Base-by-base conservation (phyloP, 202 grass and related monocot genomes). In the Eragrostis tef region DNA sequence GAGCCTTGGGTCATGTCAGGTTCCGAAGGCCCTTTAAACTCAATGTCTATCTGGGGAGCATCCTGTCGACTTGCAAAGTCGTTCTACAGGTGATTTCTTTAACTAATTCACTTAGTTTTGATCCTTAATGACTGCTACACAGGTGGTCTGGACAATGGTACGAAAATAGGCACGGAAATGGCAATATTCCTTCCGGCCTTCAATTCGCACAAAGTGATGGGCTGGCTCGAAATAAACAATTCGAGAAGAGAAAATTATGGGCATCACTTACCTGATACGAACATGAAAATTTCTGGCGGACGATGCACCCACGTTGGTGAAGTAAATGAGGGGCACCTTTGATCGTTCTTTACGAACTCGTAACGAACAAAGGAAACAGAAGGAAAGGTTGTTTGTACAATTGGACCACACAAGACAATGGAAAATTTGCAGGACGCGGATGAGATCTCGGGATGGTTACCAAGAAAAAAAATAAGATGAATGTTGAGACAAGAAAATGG, bases 271-370 rank as follows among this genome's bases (percentile, higher is more conserved):
- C 44, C 27, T 67, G 72, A 86, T 73, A 42, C 16, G 25, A 16
- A 60, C 54, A 85, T 64, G 0, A 79, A 68, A 60, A 50, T 74
- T 88, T 41, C 43, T 19, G 43, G 34, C 11, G 73, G 47, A 74
- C 58, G 86, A 88, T 83, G 75, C 75, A 68, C 68, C 74, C 75
- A 88, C 50, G 51, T 68, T 74, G 81, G 50, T 53, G 69, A 80
- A 79, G 74, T 67, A 79, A 75, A 88, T 75, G 70, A 63, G 59
- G 12, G 21, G 78, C 41, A 73, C 78, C 57, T 73, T 45, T 52
- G 48, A 34, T 85, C 42, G 50, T 46, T 44, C 58, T 82, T 56
- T 45, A 58, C 71, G 2, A 65, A 57, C 59, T 43, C 0, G 2
- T 3, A 13, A 4, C 14, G 36, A 27, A 77, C 53, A 49, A 41